Evolutionary conservation across 2,329 filamentous ascomycete genomes (phyloP).

Genomic region (Aspergillus sp.): DNA sequence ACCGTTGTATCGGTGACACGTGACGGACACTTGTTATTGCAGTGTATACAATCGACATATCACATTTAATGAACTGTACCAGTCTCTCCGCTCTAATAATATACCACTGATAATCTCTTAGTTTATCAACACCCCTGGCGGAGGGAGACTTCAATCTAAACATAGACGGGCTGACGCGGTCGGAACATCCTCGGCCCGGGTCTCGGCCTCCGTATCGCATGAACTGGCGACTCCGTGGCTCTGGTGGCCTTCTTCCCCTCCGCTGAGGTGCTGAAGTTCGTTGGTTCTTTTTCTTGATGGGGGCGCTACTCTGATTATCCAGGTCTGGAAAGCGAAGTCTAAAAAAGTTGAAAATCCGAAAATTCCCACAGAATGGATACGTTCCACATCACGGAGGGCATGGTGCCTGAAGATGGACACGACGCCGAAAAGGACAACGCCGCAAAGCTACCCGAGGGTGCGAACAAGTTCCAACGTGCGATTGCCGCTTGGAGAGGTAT

Average conservation of each 20-base stretch:
- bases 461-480: slow-evolving; percentile 95
- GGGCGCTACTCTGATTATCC: slow-evolving; percentile 18
- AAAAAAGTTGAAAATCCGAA: not conserved
- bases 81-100: not conserved
- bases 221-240: slow-evolving; percentile 1
- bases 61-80: not conserved
- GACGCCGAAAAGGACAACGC: slow-evolving; percentile 24
- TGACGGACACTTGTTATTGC: not conserved
- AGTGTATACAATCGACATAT: not conserved
- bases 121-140: not conserved
- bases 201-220: slow-evolving; percentile 25
- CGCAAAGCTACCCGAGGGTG: slow-evolving; percentile 51
- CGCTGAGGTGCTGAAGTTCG: slow-evolving; percentile 10
- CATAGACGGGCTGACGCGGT: slow-evolving; percentile 16
- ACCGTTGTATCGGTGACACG: not conserved
- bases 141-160: not conserved
- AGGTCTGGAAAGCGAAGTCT: not conserved
- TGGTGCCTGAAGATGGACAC: slow-evolving; percentile 32
- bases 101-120: not conserved
- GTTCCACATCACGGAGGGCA: slow-evolving; percentile 43
- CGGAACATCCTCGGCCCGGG: slow-evolving; percentile 37
- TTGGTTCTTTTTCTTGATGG: slow-evolving; percentile 24
- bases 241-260: not conserved
- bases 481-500: slow-evolving; percentile 95
- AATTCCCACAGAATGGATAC: slow-evolving; percentile 39